Evolutionary conservation across 371 early-diverging fungal species (phyloP).

Genomic region (Actinomortierella ambigua): DNA sequence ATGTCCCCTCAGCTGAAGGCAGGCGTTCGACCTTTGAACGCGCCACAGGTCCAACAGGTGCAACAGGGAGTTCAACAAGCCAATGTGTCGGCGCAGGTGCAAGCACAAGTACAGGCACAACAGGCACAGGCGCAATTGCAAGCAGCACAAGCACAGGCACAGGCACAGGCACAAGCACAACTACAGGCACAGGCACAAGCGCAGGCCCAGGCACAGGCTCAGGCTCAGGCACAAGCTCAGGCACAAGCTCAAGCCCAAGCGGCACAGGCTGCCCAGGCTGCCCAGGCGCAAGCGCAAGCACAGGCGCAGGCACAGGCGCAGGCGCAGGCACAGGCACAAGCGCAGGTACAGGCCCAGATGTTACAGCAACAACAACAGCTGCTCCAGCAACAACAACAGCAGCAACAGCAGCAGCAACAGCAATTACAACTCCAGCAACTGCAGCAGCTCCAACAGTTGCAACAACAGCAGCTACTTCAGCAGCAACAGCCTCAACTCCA

Average conservation of each 20-base stretch:
- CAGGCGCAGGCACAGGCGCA: slow-evolving; percentile 45
- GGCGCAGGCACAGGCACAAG: slow-evolving; percentile 37
- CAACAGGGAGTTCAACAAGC: slow-evolving; percentile 2
- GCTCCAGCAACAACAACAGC: slow-evolving; percentile 16
- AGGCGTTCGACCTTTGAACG: slow-evolving; percentile 37
- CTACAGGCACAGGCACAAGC: slow-evolving; percentile 29
- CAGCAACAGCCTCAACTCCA: slow-evolving; percentile 51
- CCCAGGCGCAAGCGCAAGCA: slow-evolving; percentile 21
- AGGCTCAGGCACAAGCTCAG: slow-evolving; percentile 7
- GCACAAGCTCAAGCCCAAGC: slow-evolving; percentile 17
- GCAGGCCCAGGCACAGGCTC: slow-evolving; percentile 19
- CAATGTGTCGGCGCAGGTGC: slow-evolving; percentile 5
- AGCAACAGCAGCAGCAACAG: slow-evolving; percentile 31
- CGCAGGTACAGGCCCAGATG: slow-evolving; percentile 22
- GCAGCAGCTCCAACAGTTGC: slow-evolving; percentile 49
- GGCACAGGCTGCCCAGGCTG: slow-evolving; percentile 24
- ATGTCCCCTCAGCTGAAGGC: slow-evolving; percentile 42
- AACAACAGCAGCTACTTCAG: slow-evolving; percentile 52
- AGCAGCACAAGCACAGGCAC: slow-evolving; percentile 35
- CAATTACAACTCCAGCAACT: slow-evolving; percentile 46
- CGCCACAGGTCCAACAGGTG: slow-evolving; percentile 27
- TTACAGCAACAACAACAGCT: slow-evolving; percentile 28
- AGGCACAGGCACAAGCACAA: slow-evolving; percentile 30
- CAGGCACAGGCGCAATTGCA: slow-evolving; percentile 15
- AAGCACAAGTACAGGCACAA: slow-evolving; percentile 8